These are phyloP conservation scores for Prunus dulcis DNA, from an alignment of 306 rosid species.

Conservation along the genomic window DNA sequence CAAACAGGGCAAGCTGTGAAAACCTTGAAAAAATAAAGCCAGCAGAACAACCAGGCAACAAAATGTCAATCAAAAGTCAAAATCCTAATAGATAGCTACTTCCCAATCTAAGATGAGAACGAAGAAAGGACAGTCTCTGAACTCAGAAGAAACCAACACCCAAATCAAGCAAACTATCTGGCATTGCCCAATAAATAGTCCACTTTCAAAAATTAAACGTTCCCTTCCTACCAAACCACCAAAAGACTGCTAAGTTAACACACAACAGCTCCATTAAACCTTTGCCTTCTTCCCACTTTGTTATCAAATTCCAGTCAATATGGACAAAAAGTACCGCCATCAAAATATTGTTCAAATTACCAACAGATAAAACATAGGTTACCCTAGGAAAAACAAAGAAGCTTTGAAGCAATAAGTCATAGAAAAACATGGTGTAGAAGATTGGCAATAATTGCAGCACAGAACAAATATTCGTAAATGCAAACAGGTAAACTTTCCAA, in stretches of 20 bases:
- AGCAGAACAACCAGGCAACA: background rate
- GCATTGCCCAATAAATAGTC: background rate
- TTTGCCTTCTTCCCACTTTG: conserved; percentile 1
- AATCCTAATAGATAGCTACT: background rate
- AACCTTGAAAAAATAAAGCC: too few species aligned
- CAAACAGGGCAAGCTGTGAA: too few species aligned
- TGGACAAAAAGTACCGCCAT: background rate
- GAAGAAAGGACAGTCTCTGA: background rate
- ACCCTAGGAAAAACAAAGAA: background rate
- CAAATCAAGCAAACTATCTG: too few species aligned
- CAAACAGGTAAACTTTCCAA: background rate
- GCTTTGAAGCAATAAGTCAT: background rate
- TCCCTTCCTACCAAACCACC: too few species aligned
- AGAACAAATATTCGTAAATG: background rate
- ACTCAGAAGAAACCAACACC: too few species aligned
- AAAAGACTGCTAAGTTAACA: too few species aligned
- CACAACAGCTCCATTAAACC: background rate
- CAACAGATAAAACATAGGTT: background rate
- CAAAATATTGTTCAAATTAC: background rate
- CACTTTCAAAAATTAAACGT: background rate
- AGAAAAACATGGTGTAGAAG: background rate
- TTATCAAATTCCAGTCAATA: background rate
- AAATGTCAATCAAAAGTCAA: background rate
- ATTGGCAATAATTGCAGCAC: background rate
- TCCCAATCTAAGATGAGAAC: background rate